phyloP scores from a whole-genome alignment of 2,329 filamentous ascomycete genomes.

The Microsporum ferrugineum region DNA sequence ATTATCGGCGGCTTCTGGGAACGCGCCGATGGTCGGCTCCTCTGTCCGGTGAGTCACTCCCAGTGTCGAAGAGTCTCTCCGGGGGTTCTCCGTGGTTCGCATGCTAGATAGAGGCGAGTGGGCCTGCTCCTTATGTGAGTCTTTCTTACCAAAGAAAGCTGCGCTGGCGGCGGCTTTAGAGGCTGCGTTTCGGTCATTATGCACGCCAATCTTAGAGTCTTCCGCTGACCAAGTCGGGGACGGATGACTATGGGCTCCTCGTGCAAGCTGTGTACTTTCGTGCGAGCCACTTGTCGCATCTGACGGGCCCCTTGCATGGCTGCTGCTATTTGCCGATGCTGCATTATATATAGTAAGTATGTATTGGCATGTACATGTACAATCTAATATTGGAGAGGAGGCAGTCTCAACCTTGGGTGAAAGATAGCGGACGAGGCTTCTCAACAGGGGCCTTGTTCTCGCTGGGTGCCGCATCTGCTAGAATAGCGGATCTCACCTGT shows the following conservation, averaged over 20 bases:
- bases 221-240: not conserved
- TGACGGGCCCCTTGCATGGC: not conserved
- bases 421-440: not conserved
- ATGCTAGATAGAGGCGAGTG: not conserved
- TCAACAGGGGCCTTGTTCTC: not conserved
- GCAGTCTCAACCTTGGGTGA: not conserved
- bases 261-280: not conserved
- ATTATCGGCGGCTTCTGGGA: not conserved
- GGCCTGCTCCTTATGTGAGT: not conserved
- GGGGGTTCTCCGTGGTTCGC: not conserved
- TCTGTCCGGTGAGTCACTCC: not conserved
- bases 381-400: not conserved
- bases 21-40: not conserved
- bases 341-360: not conserved
- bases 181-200: not conserved
- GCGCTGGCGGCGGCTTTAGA: not conserved
- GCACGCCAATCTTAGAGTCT: not conserved
- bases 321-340: not conserved
- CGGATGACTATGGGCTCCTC: not conserved
- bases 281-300: not conserved
- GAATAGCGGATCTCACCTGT: not conserved
- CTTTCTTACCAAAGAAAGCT: not conserved
- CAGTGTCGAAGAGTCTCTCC: not conserved
- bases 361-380: not conserved
- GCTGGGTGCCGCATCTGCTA: not conserved